Conservation (phyloP, 1,139 yeast species). For the Chernovozyma sophiae-reginae region DNA sequence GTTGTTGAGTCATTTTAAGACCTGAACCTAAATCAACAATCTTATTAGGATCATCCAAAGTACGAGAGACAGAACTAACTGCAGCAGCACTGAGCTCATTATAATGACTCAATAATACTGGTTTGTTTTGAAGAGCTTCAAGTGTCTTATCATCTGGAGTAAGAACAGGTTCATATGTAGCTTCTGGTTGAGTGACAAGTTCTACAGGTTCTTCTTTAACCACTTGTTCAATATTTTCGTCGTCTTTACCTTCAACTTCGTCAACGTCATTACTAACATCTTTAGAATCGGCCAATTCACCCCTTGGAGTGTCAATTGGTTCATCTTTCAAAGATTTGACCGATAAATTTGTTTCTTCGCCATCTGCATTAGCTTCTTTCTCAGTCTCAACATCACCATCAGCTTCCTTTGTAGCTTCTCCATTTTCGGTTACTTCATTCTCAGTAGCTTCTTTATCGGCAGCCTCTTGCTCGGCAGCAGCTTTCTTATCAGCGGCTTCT, state of each 20-base stretch:
- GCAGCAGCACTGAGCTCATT: slow-evolving; percentile 48
- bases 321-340: slow-evolving; percentile 10
- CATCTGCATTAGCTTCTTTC: not conserved
- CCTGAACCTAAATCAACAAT: slow-evolving; percentile 54
- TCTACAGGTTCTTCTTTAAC: slow-evolving; percentile 32
- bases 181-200: slow-evolving; percentile 26
- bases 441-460: slow-evolving; percentile 9
- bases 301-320: slow-evolving; percentile 12
- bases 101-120: slow-evolving; percentile 45
- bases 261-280: slow-evolving; percentile 19
- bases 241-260: slow-evolving; percentile 14
- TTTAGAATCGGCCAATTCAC: slow-evolving; percentile 13
- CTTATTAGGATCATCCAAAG: slow-evolving; percentile 48
- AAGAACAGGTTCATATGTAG: slow-evolving; percentile 30
- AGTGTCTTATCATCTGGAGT: slow-evolving; percentile 32
- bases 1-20: slow-evolving; percentile 50
- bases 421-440: slow-evolving; percentile 6
- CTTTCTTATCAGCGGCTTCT: slow-evolving; percentile 12
- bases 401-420: slow-evolving; percentile 1
- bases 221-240: slow-evolving; percentile 17
- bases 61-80: slow-evolving; percentile 40
- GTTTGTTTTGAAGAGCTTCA: slow-evolving; percentile 45
- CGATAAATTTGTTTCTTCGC: slow-evolving; percentile 5
- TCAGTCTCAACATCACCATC: slow-evolving; percentile 2
- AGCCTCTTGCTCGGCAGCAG: slow-evolving; percentile 8